Evolutionary conservation across 176 grass and related monocot genomes (phyloP).

Genomic region (Musa schizocarpa): DNA sequence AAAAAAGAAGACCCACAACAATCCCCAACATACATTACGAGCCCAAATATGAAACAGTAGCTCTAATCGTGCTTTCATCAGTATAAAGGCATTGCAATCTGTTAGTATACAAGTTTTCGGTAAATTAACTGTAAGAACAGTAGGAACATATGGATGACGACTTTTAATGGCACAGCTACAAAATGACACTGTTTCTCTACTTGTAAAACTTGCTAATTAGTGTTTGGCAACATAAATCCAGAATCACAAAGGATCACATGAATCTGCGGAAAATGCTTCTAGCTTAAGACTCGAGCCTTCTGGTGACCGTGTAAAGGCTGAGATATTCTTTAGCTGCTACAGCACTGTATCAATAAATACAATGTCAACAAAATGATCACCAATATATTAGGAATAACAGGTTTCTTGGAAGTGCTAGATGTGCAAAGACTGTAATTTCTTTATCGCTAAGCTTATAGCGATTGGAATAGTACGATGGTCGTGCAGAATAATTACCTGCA

Average conservation of each 20-base stretch:
- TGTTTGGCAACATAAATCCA: neutral
- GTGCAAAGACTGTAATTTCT: neutral
- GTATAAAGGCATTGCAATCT: too few relatives aligned
- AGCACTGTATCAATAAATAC: slow-evolving; percentile 34
- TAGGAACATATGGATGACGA: neutral
- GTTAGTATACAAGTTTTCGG: neutral
- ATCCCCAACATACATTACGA: neutral
- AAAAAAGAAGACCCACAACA: neutral
- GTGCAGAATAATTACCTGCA: slow-evolving; percentile 34
- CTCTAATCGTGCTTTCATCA: too few relatives aligned
- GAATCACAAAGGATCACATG: neutral
- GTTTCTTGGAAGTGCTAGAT: too few relatives aligned
- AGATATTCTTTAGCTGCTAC: slow-evolving; percentile 40
- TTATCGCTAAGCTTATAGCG: neutral
- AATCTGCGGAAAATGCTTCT: neutral
- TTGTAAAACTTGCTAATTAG: neutral
- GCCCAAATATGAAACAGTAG: too few relatives aligned
- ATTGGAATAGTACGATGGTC: neutral
- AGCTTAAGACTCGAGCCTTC: slow-evolving; percentile 18
- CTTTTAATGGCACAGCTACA: neutral
- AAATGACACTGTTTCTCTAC: neutral
- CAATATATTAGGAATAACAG: neutral
- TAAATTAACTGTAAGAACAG: neutral
- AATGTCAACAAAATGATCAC: neutral
- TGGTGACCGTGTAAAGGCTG: slow-evolving; percentile 14